These are phyloP conservation scores for Plantago coronopus DNA, from an alignment of 305 asterid species.

Conservation along the genomic window DNA sequence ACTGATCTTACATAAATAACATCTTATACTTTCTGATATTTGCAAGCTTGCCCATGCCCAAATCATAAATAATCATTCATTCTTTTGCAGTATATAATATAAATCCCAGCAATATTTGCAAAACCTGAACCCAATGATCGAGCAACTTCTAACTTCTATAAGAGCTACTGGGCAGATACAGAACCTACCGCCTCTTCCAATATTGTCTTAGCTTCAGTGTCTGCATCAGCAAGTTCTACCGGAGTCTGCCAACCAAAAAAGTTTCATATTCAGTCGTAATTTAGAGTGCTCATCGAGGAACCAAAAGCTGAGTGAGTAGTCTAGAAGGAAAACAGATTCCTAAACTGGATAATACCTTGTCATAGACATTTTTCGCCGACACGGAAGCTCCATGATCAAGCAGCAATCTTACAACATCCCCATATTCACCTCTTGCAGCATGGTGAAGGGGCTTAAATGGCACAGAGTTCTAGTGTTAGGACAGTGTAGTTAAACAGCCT, in stretches of 20 bases:
- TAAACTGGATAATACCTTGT: background rate
- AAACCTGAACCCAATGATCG: background rate
- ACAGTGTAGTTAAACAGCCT: constrained; percentile 1
- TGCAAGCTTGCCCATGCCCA: constrained; percentile 1
- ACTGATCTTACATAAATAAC: background rate
- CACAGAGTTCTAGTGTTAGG: background rate
- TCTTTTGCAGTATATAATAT: constrained; percentile 18
- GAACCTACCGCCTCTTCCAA: constrained; percentile 12
- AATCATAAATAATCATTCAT: constrained; percentile 2
- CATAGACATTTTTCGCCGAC: background rate
- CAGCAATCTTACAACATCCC: constrained; percentile 13
- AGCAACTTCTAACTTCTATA: background rate
- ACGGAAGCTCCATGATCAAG: constrained; percentile 18
- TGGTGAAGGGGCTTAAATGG: constrained; percentile 16
- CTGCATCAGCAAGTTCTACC: constrained; percentile 13
- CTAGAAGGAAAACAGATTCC: background rate
- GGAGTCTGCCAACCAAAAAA: constrained; percentile 6
- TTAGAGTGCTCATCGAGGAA: background rate
- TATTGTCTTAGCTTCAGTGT: constrained; percentile 12
- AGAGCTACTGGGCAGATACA: background rate
- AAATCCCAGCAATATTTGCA: constrained; percentile 10
- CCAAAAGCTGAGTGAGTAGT: background rate
- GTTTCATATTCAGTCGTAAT: background rate
- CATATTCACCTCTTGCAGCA: constrained; percentile 21
- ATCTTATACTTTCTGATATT: background rate